phyloP scores from a whole-genome alignment of 176 grass and related monocot species.

The Carex pumila region DNA sequence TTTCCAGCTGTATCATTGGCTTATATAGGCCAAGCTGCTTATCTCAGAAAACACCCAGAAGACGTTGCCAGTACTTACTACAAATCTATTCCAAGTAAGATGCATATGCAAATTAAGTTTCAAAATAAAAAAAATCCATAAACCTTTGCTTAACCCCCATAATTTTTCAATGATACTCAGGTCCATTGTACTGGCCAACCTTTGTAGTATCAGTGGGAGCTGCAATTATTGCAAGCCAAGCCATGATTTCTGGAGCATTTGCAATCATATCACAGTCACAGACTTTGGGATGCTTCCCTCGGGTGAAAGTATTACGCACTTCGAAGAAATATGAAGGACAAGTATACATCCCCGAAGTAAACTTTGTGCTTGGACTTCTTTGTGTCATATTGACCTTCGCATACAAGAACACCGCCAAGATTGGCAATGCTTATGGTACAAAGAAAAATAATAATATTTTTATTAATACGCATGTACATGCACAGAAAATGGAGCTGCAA shows the following conservation, averaged over 20 bases:
- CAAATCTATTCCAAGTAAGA: constrained; percentile 54
- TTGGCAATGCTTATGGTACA: constrained; percentile 62
- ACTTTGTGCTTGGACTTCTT: constrained; percentile 42
- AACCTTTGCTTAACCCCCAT: background rate
- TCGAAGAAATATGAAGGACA: constrained; percentile 57
- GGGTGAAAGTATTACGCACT: constrained; percentile 53
- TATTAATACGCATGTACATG: no score
- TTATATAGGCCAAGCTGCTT: constrained; percentile 65
- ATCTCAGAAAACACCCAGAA: constrained; percentile 29
- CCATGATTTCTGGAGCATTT: constrained; percentile 59
- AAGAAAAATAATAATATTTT: no score
- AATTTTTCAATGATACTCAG: constrained; percentile 13
- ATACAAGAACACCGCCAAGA: constrained; percentile 45
- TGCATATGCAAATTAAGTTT: background rate
- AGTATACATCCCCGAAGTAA: constrained; percentile 67
- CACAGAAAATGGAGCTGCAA: no score
- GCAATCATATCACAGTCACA: constrained; percentile 54
- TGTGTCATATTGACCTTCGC: constrained; percentile 36
- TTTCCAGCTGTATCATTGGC: constrained; percentile 44
- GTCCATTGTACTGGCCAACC: constrained; percentile 49
- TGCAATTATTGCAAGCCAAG: constrained; percentile 63
- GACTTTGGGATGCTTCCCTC: constrained; percentile 49
- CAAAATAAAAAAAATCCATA: background rate
- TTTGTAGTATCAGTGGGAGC: constrained; percentile 52
- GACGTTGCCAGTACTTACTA: constrained; percentile 40